Evolutionary conservation across 2,329 filamentous ascomycete genomes (phyloP).

Genomic region (Botrytis fragariae): DNA sequence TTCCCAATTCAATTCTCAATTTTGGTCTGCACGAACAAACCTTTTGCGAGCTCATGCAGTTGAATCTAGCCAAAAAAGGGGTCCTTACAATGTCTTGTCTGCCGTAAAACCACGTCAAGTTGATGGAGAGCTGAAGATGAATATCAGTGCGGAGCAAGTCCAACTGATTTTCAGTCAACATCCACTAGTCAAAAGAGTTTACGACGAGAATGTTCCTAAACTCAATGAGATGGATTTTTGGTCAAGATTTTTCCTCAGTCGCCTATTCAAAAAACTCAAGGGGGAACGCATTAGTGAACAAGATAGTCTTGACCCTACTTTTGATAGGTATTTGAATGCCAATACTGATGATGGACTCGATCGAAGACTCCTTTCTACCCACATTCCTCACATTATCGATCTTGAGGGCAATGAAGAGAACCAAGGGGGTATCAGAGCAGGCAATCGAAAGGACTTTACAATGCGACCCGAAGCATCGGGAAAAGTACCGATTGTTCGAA

Average conservation of each 20-base stretch:
- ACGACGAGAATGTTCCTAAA: slow-evolving; percentile 88
- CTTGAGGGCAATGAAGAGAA: slow-evolving; percentile 94
- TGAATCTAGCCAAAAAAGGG: slow-evolving; percentile 79
- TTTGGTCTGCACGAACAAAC: slow-evolving; percentile 88
- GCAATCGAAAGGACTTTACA: slow-evolving; percentile 84
- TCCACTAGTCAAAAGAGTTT: slow-evolving; percentile 82
- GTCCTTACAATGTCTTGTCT: slow-evolving; percentile 90
- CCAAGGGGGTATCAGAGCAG: slow-evolving; percentile 74
- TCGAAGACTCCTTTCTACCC: slow-evolving; percentile 56
- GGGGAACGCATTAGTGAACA: slow-evolving; percentile 81
- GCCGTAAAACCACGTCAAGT: slow-evolving; percentile 79
- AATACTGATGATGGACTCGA: slow-evolving; percentile 59
- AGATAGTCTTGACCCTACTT: slow-evolving; percentile 72
- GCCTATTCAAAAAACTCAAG: slow-evolving; percentile 84
- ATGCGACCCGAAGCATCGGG: slow-evolving; percentile 75
- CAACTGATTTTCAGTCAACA: slow-evolving; percentile 92
- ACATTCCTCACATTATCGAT: slow-evolving; percentile 87
- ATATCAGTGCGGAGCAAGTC: slow-evolving; percentile 87
- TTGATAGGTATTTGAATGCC: slow-evolving; percentile 80
- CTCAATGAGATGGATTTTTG: slow-evolving; percentile 81
- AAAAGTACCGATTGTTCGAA: slow-evolving; percentile 84
- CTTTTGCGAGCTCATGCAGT: slow-evolving; percentile 87
- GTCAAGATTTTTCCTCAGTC: slow-evolving; percentile 89
- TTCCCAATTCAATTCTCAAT: slow-evolving; percentile 82
- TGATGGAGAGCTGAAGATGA: slow-evolving; percentile 73